A percentile compares a stretch with the other conserved stretches of the same genome.
phyloP scores from a whole-genome alignment of 2,329 filamentous ascomycete genomes.

The Penicillium concentricum region DNA sequence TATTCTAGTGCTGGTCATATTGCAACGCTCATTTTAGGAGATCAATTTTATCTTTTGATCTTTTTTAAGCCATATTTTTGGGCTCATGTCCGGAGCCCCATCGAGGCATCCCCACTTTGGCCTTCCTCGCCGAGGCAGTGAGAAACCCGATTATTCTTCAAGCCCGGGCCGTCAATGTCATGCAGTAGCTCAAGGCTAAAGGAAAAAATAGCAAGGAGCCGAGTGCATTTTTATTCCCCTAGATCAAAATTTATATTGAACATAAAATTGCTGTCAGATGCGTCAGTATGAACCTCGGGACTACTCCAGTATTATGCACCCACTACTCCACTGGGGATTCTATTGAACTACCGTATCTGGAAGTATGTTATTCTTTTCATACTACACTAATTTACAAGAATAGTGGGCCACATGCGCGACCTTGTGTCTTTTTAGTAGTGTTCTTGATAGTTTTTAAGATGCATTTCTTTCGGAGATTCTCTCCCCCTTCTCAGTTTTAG shows the following conservation, averaged over 20 bases:
- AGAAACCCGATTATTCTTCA: not conserved
- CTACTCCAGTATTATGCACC: not conserved
- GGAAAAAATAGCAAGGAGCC: not conserved
- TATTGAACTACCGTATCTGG: not conserved
- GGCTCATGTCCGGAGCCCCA: not conserved
- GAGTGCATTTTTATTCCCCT: too few relatives aligned
- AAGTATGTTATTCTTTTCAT: not conserved
- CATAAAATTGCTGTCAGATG: not conserved
- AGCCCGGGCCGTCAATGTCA: not conserved
- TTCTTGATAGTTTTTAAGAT: too few relatives aligned
- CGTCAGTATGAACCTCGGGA: not conserved
- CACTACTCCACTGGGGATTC: not conserved
- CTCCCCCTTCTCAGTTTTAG: too few relatives aligned
- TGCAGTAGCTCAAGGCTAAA: not conserved
- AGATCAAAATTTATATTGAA: not conserved
- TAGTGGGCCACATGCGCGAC: too few relatives aligned
- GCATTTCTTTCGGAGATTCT: too few relatives aligned
- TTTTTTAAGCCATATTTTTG: not conserved
- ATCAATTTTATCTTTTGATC: not conserved
- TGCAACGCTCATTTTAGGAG: not conserved
- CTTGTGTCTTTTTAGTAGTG: too few relatives aligned
- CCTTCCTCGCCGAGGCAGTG: not conserved
- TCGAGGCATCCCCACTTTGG: not conserved
- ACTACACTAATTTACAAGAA: not conserved
- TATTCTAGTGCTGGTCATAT: too few relatives aligned